Evolutionary conservation across 495 filamentous ascomycete species (phyloP).

Genomic region (Podospora didyma): DNA sequence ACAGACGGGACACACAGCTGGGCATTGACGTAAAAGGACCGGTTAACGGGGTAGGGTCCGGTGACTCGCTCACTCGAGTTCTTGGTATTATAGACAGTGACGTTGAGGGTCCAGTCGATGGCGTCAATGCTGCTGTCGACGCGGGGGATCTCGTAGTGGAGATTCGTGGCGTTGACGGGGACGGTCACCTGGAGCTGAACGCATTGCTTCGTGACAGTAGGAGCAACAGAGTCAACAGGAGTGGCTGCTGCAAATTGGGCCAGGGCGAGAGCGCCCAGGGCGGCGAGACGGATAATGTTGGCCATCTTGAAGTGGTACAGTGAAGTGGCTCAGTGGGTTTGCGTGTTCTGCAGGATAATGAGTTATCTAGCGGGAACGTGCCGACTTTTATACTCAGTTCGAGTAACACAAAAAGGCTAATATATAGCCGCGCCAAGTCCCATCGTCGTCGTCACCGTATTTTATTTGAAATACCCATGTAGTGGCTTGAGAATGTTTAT

Average conservation of each 20-base stretch:
- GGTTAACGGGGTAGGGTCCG: slow-evolving; percentile 28
- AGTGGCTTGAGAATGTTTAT: too few relatives aligned
- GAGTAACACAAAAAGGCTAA: too few relatives aligned
- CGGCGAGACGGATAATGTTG: neutral
- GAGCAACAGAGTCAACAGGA: neutral
- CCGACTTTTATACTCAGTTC: too few relatives aligned
- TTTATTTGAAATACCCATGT: too few relatives aligned
- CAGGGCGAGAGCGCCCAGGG: slow-evolving; percentile 1
- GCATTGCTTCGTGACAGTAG: slow-evolving; percentile 17
- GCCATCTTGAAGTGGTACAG: too few relatives aligned
- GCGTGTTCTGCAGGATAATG: too few relatives aligned
- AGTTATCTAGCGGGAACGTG: too few relatives aligned
- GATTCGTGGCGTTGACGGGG: slow-evolving; percentile 21
- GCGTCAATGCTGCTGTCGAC: slow-evolving; percentile 27
- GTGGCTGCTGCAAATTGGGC: neutral
- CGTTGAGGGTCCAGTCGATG: slow-evolving; percentile 18
- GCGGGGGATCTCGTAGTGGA: slow-evolving; percentile 16
- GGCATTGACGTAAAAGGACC: slow-evolving; percentile 36
- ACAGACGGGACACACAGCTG: slow-evolving; percentile 35
- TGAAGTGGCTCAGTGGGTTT: too few relatives aligned
- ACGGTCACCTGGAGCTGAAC: slow-evolving; percentile 26
- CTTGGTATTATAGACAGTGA: slow-evolving; percentile 10
- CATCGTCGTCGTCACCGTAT: too few relatives aligned
- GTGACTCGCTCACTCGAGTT: neutral
- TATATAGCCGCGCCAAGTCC: too few relatives aligned